These are phyloP conservation scores for Arachis hypogaea DNA, from an alignment of 306 rosid species.

Conservation along the genomic window DNA sequence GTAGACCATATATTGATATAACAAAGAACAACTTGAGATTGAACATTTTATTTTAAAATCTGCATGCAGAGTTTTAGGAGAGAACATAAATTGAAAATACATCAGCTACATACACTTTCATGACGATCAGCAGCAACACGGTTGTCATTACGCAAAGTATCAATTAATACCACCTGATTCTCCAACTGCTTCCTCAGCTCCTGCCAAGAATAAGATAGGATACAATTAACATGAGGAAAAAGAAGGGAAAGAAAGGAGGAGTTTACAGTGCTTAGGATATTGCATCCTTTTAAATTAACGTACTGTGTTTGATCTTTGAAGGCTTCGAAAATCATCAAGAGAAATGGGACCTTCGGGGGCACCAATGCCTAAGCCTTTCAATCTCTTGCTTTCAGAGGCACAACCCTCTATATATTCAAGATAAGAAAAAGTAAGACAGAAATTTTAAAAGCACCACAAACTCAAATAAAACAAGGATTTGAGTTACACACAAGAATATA, in stretches of 20 bases:
- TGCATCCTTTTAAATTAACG: constrained; percentile 29
- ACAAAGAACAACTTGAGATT: constrained; percentile 24
- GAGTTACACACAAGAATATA: no score
- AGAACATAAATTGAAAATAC: constrained; percentile 20
- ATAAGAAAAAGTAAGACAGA: background rate
- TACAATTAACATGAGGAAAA: background rate
- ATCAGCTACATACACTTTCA: constrained; percentile 64
- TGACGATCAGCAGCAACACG: constrained; percentile 62
- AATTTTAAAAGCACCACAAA: constrained; percentile 18
- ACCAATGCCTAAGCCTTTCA: constrained; percentile 94
- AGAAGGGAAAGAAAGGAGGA: background rate
- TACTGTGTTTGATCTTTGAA: constrained; percentile 88
- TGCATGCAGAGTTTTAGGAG: no score
- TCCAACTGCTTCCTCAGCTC: constrained; percentile 97
- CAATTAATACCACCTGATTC: constrained; percentile 68
- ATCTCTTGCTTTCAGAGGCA: constrained; percentile 75
- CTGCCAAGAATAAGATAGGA: constrained; percentile 46
- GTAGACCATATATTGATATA: constrained; percentile 1
- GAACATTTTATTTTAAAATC: background rate
- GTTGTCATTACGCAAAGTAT: constrained; percentile 61
- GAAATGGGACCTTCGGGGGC: constrained; percentile 97
- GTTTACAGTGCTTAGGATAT: background rate
- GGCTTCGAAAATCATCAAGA: constrained; percentile 96
- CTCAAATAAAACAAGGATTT: constrained; percentile 16
- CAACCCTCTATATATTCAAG: background rate